phyloP scores from a whole-genome alignment of 2,329 filamentous ascomycete genomes.

The Colletotrichum truncatum region DNA sequence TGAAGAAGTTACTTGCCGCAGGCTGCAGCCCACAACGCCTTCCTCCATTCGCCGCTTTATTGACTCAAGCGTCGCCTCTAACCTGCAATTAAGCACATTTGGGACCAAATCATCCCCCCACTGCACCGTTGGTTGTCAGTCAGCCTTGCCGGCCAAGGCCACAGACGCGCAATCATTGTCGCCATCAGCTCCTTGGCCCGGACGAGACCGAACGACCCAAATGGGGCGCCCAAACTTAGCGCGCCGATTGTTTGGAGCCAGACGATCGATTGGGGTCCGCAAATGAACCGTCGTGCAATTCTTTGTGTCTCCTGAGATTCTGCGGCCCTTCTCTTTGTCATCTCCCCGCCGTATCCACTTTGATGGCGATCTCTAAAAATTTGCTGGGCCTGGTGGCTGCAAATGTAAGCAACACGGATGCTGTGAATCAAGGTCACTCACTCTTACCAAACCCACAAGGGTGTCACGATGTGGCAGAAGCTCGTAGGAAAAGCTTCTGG shows the following conservation, averaged over 20 bases:
- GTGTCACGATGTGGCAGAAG: not conserved
- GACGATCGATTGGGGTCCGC: not conserved
- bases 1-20: not conserved
- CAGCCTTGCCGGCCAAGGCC: conserved; percentile 29
- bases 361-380: not conserved
- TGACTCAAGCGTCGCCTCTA: not conserved
- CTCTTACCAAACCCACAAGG: not conserved
- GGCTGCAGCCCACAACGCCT: not conserved
- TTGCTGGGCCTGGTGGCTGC: not conserved
- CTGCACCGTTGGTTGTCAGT: not conserved
- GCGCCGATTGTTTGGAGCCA: not conserved
- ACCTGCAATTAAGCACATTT: not conserved
- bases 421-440: not conserved
- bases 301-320: not conserved
- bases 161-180: conserved; percentile 32
- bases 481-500: conserved; percentile 1
- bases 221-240: conserved; percentile 15
- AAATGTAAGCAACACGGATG: not conserved
- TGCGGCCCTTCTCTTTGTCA: not conserved
- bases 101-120: not conserved
- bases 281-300: not conserved
- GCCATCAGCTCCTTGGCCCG: conserved; percentile 27
- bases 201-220: conserved; percentile 23
- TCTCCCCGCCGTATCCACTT: conserved; percentile 26
- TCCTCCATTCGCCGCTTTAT: not conserved